Base-by-base conservation (phyloP, 106 monocot species). In the Allium cepa region DNA sequence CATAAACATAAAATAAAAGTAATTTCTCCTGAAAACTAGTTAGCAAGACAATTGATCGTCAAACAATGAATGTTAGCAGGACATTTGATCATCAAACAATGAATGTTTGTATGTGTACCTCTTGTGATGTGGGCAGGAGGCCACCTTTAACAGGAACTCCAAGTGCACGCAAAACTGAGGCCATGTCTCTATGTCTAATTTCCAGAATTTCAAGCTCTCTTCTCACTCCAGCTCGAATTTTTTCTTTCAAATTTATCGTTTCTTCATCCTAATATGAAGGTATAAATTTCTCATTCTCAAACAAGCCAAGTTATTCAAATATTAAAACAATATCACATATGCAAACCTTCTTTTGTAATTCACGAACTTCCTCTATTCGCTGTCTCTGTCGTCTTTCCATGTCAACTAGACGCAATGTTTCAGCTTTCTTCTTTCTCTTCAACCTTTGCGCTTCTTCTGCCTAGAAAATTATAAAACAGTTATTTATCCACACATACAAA, bases 331-430 rank as follows among this genome's bases (percentile, higher is more conserved):
- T 58, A 49, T 28, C 8, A 73, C 53, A 62, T 53, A 9, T 62
- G 63, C 59, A 22, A 22, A 97, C 96, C 96, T 86, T 92, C 75
- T 82, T 92, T 64, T 92, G 88, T 53, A 81, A 79, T 76, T 89
- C 85, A 10, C 96, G 83, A 50, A 97, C 77, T 84, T 97, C 96
- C 68, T 92, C 84, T 8, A 97, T 10, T 10, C 96, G 85, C 75
- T 88, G 86, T 62, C 81, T 97, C 67, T 97, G 92, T 59, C 92
- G 88, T 72, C 70, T 97, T 76, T 86, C 88, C 86, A 92, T 89
- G 72, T 92, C 86, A 57, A 86, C 67, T 47, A 89, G 59, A 57
- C 88, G 96, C 65, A 81, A 59, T 52, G 45, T 80, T 80, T 88
- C 84, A 47, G 88, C 84, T 57, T 75, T 92, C 58, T 68, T 88